phyloP scores from a whole-genome alignment of 352 stramenopile species.

The Phytophthora vignae region DNA sequence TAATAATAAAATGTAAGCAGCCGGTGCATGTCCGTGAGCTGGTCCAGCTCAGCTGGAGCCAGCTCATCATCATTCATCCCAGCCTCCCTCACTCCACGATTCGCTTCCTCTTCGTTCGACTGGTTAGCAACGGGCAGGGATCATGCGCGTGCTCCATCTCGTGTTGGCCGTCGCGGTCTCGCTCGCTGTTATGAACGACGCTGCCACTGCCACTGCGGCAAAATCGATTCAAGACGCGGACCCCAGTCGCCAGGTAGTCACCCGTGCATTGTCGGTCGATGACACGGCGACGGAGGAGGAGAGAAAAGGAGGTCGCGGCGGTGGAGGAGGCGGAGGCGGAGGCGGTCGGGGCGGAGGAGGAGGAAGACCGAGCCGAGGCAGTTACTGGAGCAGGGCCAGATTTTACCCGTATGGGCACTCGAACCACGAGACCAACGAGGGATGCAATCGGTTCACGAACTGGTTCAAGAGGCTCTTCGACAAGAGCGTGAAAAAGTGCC shows the following conservation, averaged over 20 bases:
- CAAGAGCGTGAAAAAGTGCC: slow-evolving; percentile 12
- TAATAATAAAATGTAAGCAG: too few species aligned
- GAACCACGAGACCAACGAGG: slow-evolving; percentile 7
- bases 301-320: slow-evolving; percentile 1
- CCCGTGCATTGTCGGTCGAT: background rate
- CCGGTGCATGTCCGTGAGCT: too few species aligned
- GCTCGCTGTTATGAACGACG: slow-evolving; percentile 3
- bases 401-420: background rate
- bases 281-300: slow-evolving; percentile 5
- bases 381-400: too few species aligned
- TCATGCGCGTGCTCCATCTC: slow-evolving; percentile 10
- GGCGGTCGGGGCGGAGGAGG: slow-evolving; percentile 1
- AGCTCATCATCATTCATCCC: too few species aligned
- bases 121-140: background rate
- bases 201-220: background rate
- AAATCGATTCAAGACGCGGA: slow-evolving; percentile 1
- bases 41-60: too few species aligned
- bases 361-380: background rate
- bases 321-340: background rate
- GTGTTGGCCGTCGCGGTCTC: background rate
- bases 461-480: slow-evolving; percentile 19
- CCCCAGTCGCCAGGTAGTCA: background rate
- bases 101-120: background rate
- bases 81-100: background rate
- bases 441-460: slow-evolving; percentile 25